A percentile compares a stretch with the other conserved stretches of the same genome.
phyloP scores from a whole-genome alignment of 352 stramenopile genomes.

The Globisporangium barbulae region DNA sequence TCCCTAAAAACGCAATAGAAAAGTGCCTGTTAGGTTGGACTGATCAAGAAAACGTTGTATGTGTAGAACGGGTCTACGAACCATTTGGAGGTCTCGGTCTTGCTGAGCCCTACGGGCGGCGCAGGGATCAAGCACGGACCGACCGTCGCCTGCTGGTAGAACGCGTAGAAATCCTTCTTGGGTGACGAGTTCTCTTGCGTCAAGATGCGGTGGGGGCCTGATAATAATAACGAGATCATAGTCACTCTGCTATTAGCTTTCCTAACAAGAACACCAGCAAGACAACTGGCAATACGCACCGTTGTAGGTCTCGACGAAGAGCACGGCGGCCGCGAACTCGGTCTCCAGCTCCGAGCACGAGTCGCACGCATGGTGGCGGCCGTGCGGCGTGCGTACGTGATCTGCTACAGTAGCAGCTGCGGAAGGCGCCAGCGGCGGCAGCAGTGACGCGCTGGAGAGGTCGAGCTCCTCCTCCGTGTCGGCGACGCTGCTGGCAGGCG shows the following conservation, averaged over 20 bases:
- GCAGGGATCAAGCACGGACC: slow-evolving; percentile 42
- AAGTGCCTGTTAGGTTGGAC: neutral
- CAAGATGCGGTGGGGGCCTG: slow-evolving; percentile 70
- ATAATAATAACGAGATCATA: neutral
- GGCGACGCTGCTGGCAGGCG: slow-evolving; percentile 22
- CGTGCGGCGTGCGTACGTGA: slow-evolving; percentile 18
- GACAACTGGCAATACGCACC: slow-evolving; percentile 14
- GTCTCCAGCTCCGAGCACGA: slow-evolving; percentile 59
- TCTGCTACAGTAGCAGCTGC: slow-evolving; percentile 5
- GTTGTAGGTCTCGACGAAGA: slow-evolving; percentile 82
- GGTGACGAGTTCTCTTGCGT: slow-evolving; percentile 65
- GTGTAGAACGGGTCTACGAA: slow-evolving; percentile 9
- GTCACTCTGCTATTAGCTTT: neutral
- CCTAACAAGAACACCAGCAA: neutral
- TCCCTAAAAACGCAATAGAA: slow-evolving; percentile 23
- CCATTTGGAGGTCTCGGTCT: slow-evolving; percentile 59
- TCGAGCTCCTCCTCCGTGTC: slow-evolving; percentile 42
- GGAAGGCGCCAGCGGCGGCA: slow-evolving; percentile 30
- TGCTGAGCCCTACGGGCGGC: slow-evolving; percentile 33
- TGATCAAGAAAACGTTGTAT: neutral
- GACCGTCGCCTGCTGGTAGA: slow-evolving; percentile 70
- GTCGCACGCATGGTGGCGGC: slow-evolving; percentile 29
- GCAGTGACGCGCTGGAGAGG: slow-evolving; percentile 24
- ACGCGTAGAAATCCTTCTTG: slow-evolving; percentile 80
- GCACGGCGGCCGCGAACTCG: slow-evolving; percentile 67